A percentile compares a stretch with the other conserved stretches of the same genome.
These are phyloP conservation scores for Aureobasidium sp. DNA, from an alignment of 2,329 filamentous ascomycete genomes.

Conservation along the genomic window DNA sequence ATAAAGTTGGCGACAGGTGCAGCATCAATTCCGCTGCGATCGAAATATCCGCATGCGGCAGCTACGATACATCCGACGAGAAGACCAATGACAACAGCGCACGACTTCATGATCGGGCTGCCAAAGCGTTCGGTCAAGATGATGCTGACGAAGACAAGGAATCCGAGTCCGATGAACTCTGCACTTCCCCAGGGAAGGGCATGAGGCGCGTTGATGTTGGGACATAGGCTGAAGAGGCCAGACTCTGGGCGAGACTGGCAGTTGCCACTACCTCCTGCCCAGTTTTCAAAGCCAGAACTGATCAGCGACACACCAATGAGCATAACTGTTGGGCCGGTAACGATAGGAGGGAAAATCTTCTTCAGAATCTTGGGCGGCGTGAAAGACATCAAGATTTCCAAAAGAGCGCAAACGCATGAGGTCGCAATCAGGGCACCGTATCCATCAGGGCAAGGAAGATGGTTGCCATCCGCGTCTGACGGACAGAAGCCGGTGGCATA, in stretches of 20 bases:
- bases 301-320: constrained; percentile 69
- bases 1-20: constrained; percentile 67
- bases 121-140: constrained; percentile 75
- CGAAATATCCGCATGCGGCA: constrained; percentile 70
- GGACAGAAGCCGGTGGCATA: constrained; percentile 65
- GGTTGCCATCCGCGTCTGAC: constrained; percentile 50
- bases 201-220: constrained; percentile 58
- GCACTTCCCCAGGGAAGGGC: constrained; percentile 69
- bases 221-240: constrained; percentile 56
- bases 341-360: constrained; percentile 68
- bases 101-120: constrained; percentile 75
- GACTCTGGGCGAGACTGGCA: constrained; percentile 37
- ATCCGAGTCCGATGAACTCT: constrained; percentile 71
- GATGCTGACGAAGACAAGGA: constrained; percentile 71
- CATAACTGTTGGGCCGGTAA: constrained; percentile 59
- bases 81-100: constrained; percentile 65
- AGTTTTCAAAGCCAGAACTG: constrained; percentile 62
- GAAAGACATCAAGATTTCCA: constrained; percentile 69
- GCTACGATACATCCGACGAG: constrained; percentile 67
- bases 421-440: constrained; percentile 75
- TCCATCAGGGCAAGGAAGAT: constrained; percentile 64
- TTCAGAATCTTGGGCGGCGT: constrained; percentile 60
- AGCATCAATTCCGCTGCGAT: constrained; percentile 57
- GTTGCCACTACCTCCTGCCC: constrained; percentile 65
- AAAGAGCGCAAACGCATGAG: constrained; percentile 34